A percentile compares a stretch with the other conserved stretches of the same genome.
Conservation (phyloP, 2,329 filamentous ascomycete species). For the Neofusicoccum kwambonambiense region DNA sequence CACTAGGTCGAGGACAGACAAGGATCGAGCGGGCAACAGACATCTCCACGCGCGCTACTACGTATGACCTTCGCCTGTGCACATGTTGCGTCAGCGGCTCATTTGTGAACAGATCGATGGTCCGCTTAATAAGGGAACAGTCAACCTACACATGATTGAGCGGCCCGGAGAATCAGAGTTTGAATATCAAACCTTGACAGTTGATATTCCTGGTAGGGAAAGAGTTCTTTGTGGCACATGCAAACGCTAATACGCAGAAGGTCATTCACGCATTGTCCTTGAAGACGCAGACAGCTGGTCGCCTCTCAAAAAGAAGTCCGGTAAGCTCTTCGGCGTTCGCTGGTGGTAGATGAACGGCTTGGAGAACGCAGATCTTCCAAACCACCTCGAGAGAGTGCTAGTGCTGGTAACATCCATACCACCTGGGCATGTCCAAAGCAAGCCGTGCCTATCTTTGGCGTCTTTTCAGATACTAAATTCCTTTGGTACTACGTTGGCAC, state of each 20-base stretch:
- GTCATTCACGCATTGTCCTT: constrained; percentile 13
- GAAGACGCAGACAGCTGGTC: constrained; percentile 9
- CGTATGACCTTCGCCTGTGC: constrained; percentile 41
- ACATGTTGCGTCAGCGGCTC: neutral
- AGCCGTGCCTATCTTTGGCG: no score
- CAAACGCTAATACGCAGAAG: neutral
- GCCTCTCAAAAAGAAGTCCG: constrained; percentile 1
- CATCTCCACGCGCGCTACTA: constrained; percentile 80
- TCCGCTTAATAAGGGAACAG: constrained; percentile 68
- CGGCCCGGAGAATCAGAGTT: constrained; percentile 63
- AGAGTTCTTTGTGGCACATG: neutral
- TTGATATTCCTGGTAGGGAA: constrained; percentile 70
- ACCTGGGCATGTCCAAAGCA: no score
- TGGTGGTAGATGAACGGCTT: constrained; percentile 13
- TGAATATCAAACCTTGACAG: constrained; percentile 74
- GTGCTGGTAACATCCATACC: no score
- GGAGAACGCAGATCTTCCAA: neutral
- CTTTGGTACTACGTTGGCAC: no score
- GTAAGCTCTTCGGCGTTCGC: constrained; percentile 15
- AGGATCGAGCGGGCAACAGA: constrained; percentile 71
- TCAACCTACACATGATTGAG: constrained; percentile 75
- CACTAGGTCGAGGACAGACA: constrained; percentile 60
- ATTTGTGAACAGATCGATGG: constrained; percentile 65
- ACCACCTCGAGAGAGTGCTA: no score
- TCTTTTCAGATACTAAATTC: no score